Conservation (phyloP, 2,329 filamentous ascomycete genomes). For the Paecilomyces dactylethromorphus region DNA sequence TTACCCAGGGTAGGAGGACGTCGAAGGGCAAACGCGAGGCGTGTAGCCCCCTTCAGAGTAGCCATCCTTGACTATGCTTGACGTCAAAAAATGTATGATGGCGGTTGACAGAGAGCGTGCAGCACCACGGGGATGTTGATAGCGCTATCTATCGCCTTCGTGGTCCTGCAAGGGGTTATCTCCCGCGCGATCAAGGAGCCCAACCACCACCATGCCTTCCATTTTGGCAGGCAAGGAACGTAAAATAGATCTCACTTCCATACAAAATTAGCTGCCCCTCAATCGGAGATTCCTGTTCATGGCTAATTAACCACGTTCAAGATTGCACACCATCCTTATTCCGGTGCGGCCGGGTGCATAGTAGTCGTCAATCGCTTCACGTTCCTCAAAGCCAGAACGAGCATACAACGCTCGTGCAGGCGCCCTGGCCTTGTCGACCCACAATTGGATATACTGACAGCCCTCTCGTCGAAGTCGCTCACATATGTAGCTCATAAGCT, state of each 20-base stretch:
- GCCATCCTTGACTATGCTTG: slow-evolving; percentile 34
- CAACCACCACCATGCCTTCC: slow-evolving; percentile 14
- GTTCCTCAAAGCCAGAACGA: slow-evolving; percentile 40
- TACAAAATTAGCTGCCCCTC: neutral
- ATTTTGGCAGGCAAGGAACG: slow-evolving; percentile 11
- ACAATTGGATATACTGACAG: slow-evolving; percentile 43
- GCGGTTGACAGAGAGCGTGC: slow-evolving; percentile 16
- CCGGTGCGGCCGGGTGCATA: slow-evolving; percentile 45
- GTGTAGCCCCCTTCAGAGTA: slow-evolving; percentile 24
- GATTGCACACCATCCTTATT: slow-evolving; percentile 36
- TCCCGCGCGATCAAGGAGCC: slow-evolving; percentile 14
- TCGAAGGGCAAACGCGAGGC: slow-evolving; percentile 24
- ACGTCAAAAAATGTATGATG: slow-evolving; percentile 30
- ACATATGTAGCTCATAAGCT: slow-evolving; percentile 39
- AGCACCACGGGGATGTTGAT: slow-evolving; percentile 14
- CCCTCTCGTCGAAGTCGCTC: slow-evolving; percentile 39
- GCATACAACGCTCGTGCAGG: slow-evolving; percentile 41
- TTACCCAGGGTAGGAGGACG: slow-evolving; percentile 20
- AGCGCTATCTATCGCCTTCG: slow-evolving; percentile 21
- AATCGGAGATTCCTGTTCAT: neutral
- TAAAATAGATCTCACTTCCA: neutral
- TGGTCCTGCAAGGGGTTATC: slow-evolving; percentile 27
- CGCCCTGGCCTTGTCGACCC: slow-evolving; percentile 45
- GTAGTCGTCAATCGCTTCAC: slow-evolving; percentile 42
- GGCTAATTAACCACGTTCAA: slow-evolving; percentile 18